phyloP scores from a whole-genome alignment of 495 filamentous ascomycete genomes.

The Podospora comata region DNA sequence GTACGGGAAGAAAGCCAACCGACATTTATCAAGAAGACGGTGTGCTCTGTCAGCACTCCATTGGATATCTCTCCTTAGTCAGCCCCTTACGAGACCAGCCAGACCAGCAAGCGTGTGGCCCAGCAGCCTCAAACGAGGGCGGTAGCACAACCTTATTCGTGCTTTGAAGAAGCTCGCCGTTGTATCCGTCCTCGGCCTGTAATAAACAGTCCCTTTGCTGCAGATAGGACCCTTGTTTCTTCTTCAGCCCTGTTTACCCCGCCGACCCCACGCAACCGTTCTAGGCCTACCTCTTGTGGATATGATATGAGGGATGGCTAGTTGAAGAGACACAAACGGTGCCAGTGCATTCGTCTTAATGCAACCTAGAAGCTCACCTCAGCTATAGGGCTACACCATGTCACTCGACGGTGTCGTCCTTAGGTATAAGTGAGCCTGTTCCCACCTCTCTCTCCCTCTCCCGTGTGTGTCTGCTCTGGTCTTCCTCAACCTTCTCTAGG shows the following conservation, averaged over 20 bases:
- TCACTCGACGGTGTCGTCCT: slow-evolving; percentile 8
- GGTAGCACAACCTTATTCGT: not conserved
- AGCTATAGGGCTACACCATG: not conserved
- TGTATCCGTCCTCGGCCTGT: not conserved
- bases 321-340: not conserved
- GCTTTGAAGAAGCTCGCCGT: not conserved
- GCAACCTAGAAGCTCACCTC: not conserved
- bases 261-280: not conserved
- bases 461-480: slow-evolving; percentile 35
- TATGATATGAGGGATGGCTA: not conserved
- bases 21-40: not conserved
- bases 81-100: not conserved
- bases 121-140: not conserved
- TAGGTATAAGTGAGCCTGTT: slow-evolving; percentile 6
- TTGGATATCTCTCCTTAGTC: not conserved
- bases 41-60: not conserved
- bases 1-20: not conserved
- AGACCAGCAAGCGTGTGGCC: not conserved
- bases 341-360: not conserved
- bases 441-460: slow-evolving; percentile 10
- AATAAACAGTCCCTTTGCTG: not conserved
- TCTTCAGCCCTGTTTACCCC: not conserved
- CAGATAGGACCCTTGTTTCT: not conserved
- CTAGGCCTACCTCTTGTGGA: not conserved
- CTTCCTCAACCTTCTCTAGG: slow-evolving; percentile 45